phyloP scores from a whole-genome alignment of 1,139 yeast species.

The Yamadazyma sp. region DNA sequence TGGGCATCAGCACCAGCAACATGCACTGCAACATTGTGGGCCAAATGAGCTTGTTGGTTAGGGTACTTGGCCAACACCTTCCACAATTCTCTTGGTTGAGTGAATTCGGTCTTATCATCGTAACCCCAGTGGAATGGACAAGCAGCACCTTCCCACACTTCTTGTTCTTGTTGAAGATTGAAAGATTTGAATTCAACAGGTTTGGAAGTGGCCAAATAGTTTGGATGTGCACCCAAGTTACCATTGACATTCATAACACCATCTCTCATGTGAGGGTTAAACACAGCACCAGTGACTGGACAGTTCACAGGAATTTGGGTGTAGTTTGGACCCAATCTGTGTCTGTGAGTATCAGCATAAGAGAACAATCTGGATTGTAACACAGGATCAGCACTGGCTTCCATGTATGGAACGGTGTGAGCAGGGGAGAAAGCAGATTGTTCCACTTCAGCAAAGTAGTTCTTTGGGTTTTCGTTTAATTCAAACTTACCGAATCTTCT shows the following conservation, averaged over 20 bases:
- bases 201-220: slow-evolving; percentile 63
- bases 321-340: slow-evolving; percentile 65
- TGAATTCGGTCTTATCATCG: slow-evolving; percentile 66
- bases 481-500: slow-evolving; percentile 71
- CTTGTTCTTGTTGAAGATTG: slow-evolving; percentile 62
- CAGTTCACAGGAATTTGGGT: slow-evolving; percentile 74
- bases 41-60: slow-evolving; percentile 80
- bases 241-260: slow-evolving; percentile 85
- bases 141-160: slow-evolving; percentile 87
- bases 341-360: slow-evolving; percentile 79
- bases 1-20: slow-evolving; percentile 66
- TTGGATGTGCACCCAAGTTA: slow-evolving; percentile 83
- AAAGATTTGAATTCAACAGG: slow-evolving; percentile 52
- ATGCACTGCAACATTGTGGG: slow-evolving; percentile 82
- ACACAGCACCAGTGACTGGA: slow-evolving; percentile 50
- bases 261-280: slow-evolving; percentile 75
- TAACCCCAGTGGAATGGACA: slow-evolving; percentile 81
- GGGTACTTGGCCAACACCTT: slow-evolving; percentile 71
- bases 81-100: slow-evolving; percentile 66
- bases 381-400: slow-evolving; percentile 85
- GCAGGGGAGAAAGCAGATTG: slow-evolving; percentile 84
- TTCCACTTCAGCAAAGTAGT: slow-evolving; percentile 80
- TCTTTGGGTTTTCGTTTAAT: slow-evolving; percentile 70
- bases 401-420: slow-evolving; percentile 81
- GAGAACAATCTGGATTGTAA: slow-evolving; percentile 83